A percentile compares a stretch with the other conserved stretches of the same genome.
Evolutionary conservation across 306 rosid species (phyloP).

Genomic region (Corylus heterophylla): DNA sequence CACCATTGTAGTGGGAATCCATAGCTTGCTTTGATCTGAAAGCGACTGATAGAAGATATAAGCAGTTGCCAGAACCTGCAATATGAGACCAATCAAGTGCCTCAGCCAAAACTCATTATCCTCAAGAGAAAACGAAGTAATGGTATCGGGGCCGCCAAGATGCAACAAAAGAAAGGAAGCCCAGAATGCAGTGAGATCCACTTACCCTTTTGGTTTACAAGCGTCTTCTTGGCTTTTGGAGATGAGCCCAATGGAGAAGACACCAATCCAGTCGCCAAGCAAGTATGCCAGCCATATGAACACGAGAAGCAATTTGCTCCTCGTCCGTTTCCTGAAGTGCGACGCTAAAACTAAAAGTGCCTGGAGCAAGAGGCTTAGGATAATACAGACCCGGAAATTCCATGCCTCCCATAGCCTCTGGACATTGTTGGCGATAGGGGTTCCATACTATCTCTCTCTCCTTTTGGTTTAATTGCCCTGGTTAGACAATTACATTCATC

Average conservation of each 20-base stretch:
- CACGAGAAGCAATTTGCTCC: slow-evolving; percentile 1
- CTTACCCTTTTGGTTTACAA: not conserved
- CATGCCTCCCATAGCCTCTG: slow-evolving; percentile 19
- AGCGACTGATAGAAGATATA: slow-evolving; percentile 13
- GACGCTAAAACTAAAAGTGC: not conserved
- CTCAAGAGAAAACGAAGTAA: slow-evolving; percentile 40
- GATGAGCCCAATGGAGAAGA: slow-evolving; percentile 29
- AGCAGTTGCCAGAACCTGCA: slow-evolving; percentile 27
- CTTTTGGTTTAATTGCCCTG: too few species aligned
- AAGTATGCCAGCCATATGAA: slow-evolving; percentile 31
- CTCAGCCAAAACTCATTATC: slow-evolving; percentile 43
- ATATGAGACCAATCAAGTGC: slow-evolving; percentile 13
- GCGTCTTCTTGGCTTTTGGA: not conserved
- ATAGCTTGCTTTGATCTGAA: not conserved
- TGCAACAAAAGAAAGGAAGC: slow-evolving; percentile 36
- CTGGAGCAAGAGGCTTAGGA: slow-evolving; percentile 22
- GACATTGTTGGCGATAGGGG: not conserved
- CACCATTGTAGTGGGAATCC: slow-evolving; percentile 15
- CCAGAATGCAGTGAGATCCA: slow-evolving; percentile 27
- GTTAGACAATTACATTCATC: too few species aligned
- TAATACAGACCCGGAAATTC: slow-evolving; percentile 15
- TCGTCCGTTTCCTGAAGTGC: slow-evolving; percentile 12
- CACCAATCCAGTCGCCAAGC: slow-evolving; percentile 33
- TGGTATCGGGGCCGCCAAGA: slow-evolving; percentile 42
- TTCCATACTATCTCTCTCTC: too few species aligned